Percentiles rank a stretch among this genome's conserved stretches.
phyloP scores from a whole-genome alignment of 1,139 yeast species.

The Taphrina populina region DNA sequence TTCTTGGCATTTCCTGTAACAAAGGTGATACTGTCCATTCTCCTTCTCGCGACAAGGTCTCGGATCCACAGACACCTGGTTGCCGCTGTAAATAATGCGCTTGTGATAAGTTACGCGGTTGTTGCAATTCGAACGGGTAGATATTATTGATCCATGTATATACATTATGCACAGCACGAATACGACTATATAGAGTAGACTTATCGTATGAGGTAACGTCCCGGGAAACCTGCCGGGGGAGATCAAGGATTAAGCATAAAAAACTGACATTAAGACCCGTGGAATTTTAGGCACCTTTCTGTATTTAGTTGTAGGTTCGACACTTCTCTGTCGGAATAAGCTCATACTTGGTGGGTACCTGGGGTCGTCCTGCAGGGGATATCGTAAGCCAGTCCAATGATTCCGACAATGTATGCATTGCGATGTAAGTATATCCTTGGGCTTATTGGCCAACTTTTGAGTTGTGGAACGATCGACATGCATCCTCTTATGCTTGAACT shows the following conservation, averaged over 20 bases:
- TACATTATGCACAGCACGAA: too few species aligned
- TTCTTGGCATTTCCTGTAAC: conserved; percentile 37
- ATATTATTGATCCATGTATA: too few species aligned
- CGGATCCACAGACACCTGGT: too few species aligned
- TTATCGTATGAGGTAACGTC: too few species aligned
- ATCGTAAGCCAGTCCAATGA: conserved; percentile 16
- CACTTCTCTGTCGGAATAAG: conserved; percentile 1
- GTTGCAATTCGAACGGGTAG: too few species aligned
- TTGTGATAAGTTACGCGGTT: too few species aligned
- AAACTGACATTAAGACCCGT: not conserved
- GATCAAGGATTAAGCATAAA: too few species aligned
- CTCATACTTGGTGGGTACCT: conserved; percentile 19
- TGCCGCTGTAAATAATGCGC: too few species aligned
- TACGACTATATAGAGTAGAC: too few species aligned
- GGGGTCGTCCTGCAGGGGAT: conserved; percentile 8
- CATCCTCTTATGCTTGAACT: conserved; percentile 14
- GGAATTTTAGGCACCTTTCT: conserved; percentile 3
- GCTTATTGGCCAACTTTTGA: conserved; percentile 15
- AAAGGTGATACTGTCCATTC: conserved; percentile 30
- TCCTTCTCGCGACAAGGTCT: too few species aligned
- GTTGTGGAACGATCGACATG: conserved; percentile 4
- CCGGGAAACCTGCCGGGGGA: too few species aligned
- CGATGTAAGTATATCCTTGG: conserved; percentile 16
- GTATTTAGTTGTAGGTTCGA: not conserved
- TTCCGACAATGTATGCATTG: conserved; percentile 7